These are phyloP conservation scores for Stenogyne calaminthoides DNA, from an alignment of 305 asterid genomes.

Conservation along the genomic window DNA sequence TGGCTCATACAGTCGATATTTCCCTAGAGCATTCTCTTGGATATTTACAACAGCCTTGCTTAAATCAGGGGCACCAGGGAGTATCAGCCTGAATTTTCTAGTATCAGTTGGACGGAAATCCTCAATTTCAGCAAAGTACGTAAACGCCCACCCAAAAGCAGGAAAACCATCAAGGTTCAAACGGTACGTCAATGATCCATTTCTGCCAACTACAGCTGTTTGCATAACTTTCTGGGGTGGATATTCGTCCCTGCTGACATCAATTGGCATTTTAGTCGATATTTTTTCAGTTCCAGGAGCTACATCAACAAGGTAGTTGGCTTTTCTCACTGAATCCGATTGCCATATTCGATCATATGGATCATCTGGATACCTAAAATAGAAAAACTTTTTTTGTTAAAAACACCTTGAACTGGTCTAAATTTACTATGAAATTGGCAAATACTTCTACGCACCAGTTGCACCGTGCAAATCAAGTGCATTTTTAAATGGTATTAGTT, in stretches of 20 bases:
- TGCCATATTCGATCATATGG: constrained; percentile 94
- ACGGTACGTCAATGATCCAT: constrained; percentile 88
- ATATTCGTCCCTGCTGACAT: constrained; percentile 56
- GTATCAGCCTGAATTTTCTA: constrained; percentile 73
- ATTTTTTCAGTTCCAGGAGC: constrained; percentile 88
- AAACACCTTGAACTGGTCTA: neutral
- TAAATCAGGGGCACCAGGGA: constrained; percentile 73
- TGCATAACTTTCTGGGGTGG: constrained; percentile 98
- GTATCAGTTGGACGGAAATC: constrained; percentile 58
- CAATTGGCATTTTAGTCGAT: constrained; percentile 72
- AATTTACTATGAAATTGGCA: neutral
- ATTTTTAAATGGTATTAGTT: neutral
- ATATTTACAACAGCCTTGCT: constrained; percentile 83
- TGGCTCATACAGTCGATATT: constrained; percentile 85
- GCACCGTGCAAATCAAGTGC: neutral
- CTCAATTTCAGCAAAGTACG: constrained; percentile 91
- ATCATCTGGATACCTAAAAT: constrained; percentile 86
- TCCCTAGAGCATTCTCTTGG: constrained; percentile 95
- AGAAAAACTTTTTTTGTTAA: neutral
- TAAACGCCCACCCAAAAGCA: constrained; percentile 87
- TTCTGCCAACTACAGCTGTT: constrained; percentile 97
- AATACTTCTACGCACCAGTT: no score
- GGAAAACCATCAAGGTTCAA: constrained; percentile 95
- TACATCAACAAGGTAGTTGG: constrained; percentile 94
- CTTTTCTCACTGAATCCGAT: constrained; percentile 78